Percentiles rank a stretch among this genome's conserved stretches.
These are phyloP conservation scores for Ganoderma resinaceum DNA, from an alignment of 1,284 basidiomycete species.

Conservation along the genomic window DNA sequence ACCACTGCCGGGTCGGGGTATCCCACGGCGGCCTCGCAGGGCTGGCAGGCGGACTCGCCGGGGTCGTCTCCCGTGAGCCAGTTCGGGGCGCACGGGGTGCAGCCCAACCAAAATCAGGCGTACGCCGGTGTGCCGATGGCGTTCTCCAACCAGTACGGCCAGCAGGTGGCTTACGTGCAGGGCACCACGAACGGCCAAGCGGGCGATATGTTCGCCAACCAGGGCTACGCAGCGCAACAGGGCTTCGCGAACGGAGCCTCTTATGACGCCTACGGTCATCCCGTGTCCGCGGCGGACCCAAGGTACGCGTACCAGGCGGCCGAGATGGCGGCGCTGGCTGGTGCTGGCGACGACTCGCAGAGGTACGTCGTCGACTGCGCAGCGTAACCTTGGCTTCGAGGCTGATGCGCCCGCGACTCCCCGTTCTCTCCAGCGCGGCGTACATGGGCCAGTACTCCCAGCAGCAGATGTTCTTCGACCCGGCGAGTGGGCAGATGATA, in stretches of 20 bases:
- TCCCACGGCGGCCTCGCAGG: conserved; percentile 17
- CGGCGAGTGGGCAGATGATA: conserved; percentile 24
- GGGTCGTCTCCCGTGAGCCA: background rate
- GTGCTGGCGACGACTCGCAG: conserved; percentile 12
- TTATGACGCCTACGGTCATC: conserved; percentile 28
- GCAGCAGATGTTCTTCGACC: conserved; percentile 25
- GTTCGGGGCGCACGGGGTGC: conserved; percentile 6
- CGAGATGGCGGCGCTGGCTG: conserved; percentile 16
- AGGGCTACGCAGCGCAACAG: conserved; percentile 22
- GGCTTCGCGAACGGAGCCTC: conserved; percentile 28
- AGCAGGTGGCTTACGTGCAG: conserved; percentile 20
- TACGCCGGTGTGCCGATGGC: conserved; percentile 21
- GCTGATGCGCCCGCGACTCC: background rate
- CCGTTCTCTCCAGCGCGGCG: conserved; percentile 16
- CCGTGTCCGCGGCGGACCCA: conserved; percentile 18
- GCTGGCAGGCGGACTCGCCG: conserved; percentile 14
- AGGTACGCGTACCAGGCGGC: conserved; percentile 23
- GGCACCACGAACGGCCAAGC: background rate
- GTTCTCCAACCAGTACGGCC: conserved; percentile 15
- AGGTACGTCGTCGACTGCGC: conserved; percentile 15
- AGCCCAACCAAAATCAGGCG: background rate
- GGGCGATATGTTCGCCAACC: background rate
- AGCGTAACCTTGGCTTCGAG: background rate
- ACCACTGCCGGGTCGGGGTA: conserved; percentile 7
- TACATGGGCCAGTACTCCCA: conserved; percentile 23